phyloP scores from a whole-genome alignment of 2,329 filamentous ascomycete genomes.

The Lecanicillium sp. region DNA sequence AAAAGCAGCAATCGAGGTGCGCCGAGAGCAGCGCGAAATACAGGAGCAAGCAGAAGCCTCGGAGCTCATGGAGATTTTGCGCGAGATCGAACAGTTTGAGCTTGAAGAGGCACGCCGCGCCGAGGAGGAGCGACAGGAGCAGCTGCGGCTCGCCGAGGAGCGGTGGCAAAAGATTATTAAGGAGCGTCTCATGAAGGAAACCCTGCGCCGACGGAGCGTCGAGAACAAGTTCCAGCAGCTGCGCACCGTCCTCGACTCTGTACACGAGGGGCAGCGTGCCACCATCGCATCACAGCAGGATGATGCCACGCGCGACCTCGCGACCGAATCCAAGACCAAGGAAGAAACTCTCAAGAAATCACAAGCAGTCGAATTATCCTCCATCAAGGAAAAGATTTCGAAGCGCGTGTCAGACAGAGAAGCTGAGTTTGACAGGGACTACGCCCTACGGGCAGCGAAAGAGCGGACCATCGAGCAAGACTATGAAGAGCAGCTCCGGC shows the following conservation, averaged over 20 bases:
- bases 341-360: conserved; percentile 23
- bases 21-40: conserved; percentile 24
- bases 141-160: conserved; percentile 27
- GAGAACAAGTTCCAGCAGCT: conserved; percentile 30
- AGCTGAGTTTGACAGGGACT: conserved; percentile 29
- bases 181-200: conserved; percentile 31
- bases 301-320: conserved; percentile 21
- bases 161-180: conserved; percentile 27
- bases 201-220: conserved; percentile 29
- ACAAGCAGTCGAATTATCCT: conserved; percentile 24
- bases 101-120: conserved; percentile 34
- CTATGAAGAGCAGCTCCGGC: conserved; percentile 30
- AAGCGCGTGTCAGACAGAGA: conserved; percentile 26
- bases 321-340: conserved; percentile 14
- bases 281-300: conserved; percentile 30
- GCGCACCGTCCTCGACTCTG: conserved; percentile 23
- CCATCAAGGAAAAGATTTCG: conserved; percentile 17
- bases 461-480: conserved; percentile 36
- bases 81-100: conserved; percentile 41
- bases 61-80: conserved; percentile 30
- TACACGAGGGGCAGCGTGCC: conserved; percentile 35
- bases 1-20: conserved; percentile 27
- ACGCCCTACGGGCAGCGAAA: conserved; percentile 27
- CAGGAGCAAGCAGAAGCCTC: conserved; percentile 26
- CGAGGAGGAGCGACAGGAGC: conserved; percentile 30